phyloP scores from a whole-genome alignment of 2,329 filamentous ascomycete genomes.

The Aspergillus texensis region DNA sequence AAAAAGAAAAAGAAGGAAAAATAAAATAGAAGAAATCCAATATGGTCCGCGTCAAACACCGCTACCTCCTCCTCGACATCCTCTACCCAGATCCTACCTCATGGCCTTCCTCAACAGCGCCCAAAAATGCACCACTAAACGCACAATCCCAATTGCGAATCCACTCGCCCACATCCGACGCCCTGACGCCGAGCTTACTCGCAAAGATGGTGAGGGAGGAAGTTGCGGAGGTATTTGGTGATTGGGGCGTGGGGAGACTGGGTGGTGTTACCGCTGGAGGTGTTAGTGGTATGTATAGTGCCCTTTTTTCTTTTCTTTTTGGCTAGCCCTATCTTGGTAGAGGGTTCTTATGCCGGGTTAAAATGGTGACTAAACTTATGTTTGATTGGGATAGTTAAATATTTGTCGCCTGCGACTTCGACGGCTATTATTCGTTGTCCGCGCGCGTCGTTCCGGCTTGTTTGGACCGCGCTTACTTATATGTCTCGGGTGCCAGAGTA shows the following conservation, averaged over 20 bases:
- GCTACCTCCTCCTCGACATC: constrained; percentile 93
- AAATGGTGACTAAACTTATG: neutral
- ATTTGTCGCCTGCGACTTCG: constrained; percentile 86
- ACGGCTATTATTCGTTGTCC: constrained; percentile 88
- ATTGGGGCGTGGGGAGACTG: constrained; percentile 69
- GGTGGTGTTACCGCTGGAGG: constrained; percentile 69
- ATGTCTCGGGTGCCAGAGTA: constrained; percentile 69
- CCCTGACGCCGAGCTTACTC: constrained; percentile 67
- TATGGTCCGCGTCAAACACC: constrained; percentile 96
- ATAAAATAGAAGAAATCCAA: constrained; percentile 17
- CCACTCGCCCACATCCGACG: constrained; percentile 75
- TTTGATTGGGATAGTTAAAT: constrained; percentile 69
- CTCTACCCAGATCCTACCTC: constrained; percentile 69
- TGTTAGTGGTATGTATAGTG: constrained; percentile 61
- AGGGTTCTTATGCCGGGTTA: neutral
- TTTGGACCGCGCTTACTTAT: constrained; percentile 87
- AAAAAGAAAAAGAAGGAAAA: neutral
- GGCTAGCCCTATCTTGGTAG: neutral
- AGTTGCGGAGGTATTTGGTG: constrained; percentile 76
- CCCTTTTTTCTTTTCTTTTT: neutral
- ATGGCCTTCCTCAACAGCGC: constrained; percentile 38
- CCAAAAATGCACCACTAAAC: constrained; percentile 34
- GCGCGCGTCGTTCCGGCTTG: constrained; percentile 78
- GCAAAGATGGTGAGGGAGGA: constrained; percentile 70
- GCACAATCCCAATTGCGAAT: constrained; percentile 68